Evolutionary conservation across 495 filamentous ascomycete species (phyloP).

Genomic region (Bathelium albidoporum): DNA sequence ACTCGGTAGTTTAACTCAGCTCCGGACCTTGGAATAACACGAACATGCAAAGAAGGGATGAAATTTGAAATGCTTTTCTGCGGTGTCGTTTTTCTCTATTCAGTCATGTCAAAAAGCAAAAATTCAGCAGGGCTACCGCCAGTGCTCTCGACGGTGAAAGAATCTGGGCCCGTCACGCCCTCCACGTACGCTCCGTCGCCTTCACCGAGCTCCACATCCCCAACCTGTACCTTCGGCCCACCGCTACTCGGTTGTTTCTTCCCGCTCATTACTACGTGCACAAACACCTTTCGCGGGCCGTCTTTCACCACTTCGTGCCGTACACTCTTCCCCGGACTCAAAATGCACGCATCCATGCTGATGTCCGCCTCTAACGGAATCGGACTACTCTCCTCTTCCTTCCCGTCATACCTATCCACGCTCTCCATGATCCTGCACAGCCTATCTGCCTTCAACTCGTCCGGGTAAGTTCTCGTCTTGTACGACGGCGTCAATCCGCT

Average conservation of each 20-base stretch:
- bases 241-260: constrained; percentile 45
- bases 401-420: constrained; percentile 46
- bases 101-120: constrained; percentile 33
- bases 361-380: constrained; percentile 76
- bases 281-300: constrained; percentile 57
- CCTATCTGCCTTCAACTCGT: constrained; percentile 54
- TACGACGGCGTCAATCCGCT: constrained; percentile 58
- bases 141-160: constrained; percentile 28
- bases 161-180: constrained; percentile 22
- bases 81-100: background rate
- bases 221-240: constrained; percentile 54
- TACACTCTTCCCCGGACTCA: constrained; percentile 34
- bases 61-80: background rate
- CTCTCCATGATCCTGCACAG: constrained; percentile 64
- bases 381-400: constrained; percentile 50
- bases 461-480: constrained; percentile 55
- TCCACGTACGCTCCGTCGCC: constrained; percentile 66
- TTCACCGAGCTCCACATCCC: constrained; percentile 53
- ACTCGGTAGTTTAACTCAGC: background rate
- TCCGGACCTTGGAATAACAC: background rate
- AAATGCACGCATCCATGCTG: constrained; percentile 62
- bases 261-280: constrained; percentile 60
- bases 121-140: constrained; percentile 31
- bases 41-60: background rate
- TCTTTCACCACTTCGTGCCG: constrained; percentile 48